These are phyloP conservation scores for Tylopilus rubrobrunneus DNA, from an alignment of 768 basidiomycete species.

Conservation along the genomic window DNA sequence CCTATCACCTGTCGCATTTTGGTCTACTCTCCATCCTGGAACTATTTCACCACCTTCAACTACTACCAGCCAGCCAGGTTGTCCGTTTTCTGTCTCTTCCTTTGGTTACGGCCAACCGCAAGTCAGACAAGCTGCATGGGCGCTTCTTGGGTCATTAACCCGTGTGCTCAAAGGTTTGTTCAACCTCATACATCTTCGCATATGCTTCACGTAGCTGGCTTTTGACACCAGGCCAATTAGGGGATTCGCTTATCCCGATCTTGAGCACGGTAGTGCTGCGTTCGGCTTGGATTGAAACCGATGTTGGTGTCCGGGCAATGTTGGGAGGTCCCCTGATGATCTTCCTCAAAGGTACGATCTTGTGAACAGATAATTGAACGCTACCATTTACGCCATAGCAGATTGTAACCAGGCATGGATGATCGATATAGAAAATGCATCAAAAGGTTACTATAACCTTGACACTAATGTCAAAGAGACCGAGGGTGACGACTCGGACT, in stretches of 20 bases:
- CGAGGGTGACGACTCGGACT: constrained; percentile 33
- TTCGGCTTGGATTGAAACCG: constrained; percentile 71
- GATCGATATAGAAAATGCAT: constrained; percentile 18
- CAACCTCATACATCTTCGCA: background rate
- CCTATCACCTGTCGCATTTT: constrained; percentile 42
- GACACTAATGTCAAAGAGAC: constrained; percentile 19
- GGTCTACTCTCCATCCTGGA: constrained; percentile 54
- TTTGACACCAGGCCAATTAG: constrained; percentile 20
- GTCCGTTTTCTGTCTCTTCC: constrained; percentile 13
- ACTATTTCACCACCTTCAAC: constrained; percentile 35
- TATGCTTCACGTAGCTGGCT: background rate
- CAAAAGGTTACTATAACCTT: constrained; percentile 23
- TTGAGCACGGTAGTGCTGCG: constrained; percentile 59
- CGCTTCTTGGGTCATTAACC: constrained; percentile 44
- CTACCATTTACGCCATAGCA: constrained; percentile 24
- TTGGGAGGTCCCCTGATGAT: constrained; percentile 72
- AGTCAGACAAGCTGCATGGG: constrained; percentile 72
- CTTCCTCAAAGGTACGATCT: constrained; percentile 61
- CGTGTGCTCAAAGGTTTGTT: constrained; percentile 43
- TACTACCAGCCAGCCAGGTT: constrained; percentile 30
- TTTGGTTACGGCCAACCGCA: constrained; percentile 65
- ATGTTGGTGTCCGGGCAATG: constrained; percentile 56
- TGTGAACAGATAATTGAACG: background rate
- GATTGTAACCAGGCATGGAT: constrained; percentile 69
- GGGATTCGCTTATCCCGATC: constrained; percentile 35